Percentiles rank a stretch among this genome's conserved stretches.
Evolutionary conservation across 208 protist genomes (phyloP).

Genomic region (Crithidia brevicula): DNA sequence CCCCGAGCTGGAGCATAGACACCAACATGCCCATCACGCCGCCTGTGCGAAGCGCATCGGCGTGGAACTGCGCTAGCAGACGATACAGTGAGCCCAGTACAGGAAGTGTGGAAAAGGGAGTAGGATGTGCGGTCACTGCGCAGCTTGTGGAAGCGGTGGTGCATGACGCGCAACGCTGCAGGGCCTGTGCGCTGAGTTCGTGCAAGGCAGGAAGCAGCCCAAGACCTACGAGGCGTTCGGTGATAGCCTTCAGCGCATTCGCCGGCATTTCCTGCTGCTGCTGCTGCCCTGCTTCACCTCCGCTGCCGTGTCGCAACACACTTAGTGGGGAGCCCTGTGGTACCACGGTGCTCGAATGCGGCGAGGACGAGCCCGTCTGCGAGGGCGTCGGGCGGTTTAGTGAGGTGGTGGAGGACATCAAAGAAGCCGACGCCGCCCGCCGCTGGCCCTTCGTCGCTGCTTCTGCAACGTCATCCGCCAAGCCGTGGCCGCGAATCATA

Average conservation of each 20-base stretch:
- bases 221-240: slow-evolving; percentile 39
- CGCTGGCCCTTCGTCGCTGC: not conserved
- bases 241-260: slow-evolving; percentile 22
- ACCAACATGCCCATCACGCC: slow-evolving; percentile 41
- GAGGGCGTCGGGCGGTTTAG: not conserved
- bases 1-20: slow-evolving; percentile 40
- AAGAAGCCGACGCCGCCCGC: not conserved
- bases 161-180: not conserved
- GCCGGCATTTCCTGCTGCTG: not conserved
- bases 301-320: slow-evolving; percentile 10
- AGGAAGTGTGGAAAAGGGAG: slow-evolving; percentile 4
- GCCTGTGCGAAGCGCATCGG: slow-evolving; percentile 5
- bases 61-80: slow-evolving; percentile 20
- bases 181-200: slow-evolving; percentile 23
- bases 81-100: slow-evolving; percentile 15
- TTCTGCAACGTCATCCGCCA: slow-evolving; percentile 13
- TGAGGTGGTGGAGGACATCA: slow-evolving; percentile 11
- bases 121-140: no score
- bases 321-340: slow-evolving; percentile 16
- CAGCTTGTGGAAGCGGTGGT: not conserved
- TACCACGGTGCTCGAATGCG: not conserved
- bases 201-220: slow-evolving; percentile 42
- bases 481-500: slow-evolving; percentile 24
- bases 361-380: not conserved
- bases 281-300: not conserved